These are phyloP conservation scores for Candida maesae DNA, from an alignment of 805 yeast genomes.

Conservation along the genomic window DNA sequence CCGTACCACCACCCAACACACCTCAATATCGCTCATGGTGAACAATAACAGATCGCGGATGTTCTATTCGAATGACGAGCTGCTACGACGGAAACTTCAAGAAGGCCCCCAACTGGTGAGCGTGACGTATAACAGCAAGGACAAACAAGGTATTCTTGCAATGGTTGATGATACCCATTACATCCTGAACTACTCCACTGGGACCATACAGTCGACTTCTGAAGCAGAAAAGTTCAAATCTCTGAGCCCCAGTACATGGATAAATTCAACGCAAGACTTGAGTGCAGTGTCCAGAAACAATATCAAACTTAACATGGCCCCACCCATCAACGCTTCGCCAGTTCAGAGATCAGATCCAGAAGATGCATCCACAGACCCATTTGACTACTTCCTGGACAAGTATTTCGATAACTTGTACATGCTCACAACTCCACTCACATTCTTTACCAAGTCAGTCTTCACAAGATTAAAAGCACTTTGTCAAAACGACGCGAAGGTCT, in stretches of 20 bases:
- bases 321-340: constrained; percentile 22
- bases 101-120: constrained; percentile 15
- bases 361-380: constrained; percentile 21
- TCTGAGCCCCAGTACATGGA: no score
- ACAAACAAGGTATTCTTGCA: constrained; percentile 18
- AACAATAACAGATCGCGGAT: constrained; percentile 24
- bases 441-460: constrained; percentile 47
- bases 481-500: constrained; percentile 18
- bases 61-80: constrained; percentile 8
- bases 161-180: constrained; percentile 1
- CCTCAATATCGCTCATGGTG: background rate
- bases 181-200: constrained; percentile 8
- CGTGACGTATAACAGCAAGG: constrained; percentile 19
- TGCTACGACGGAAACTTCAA: background rate
- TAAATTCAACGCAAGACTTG: no score
- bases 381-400: constrained; percentile 28
- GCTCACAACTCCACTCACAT: constrained; percentile 33
- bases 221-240: no score
- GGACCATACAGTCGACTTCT: no score
- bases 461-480: constrained; percentile 44
- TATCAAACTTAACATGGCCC: constrained; percentile 22
- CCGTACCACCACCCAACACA: constrained; percentile 12
- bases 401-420: constrained; percentile 35
- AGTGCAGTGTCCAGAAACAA: constrained; percentile 16
- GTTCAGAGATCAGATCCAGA: constrained; percentile 12